Percentiles rank a stretch among this genome's conserved stretches.
Conservation (phyloP, 768 basidiomycete species). For the Trametes cinnabarina region DNA sequence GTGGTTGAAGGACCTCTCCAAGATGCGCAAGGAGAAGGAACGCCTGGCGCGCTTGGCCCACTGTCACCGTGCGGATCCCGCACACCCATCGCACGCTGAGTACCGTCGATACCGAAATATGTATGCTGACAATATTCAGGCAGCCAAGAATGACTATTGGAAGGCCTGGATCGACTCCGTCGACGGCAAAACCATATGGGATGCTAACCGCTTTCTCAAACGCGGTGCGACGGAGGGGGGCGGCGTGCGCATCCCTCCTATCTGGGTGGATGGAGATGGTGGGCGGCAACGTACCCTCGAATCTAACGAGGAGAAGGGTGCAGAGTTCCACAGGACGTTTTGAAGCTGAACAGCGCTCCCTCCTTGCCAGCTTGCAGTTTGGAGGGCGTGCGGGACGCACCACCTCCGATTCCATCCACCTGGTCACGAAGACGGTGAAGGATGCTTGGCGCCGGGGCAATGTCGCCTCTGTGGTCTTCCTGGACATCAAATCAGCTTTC, state of each 20-base stretch:
- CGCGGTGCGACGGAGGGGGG: conserved; percentile 12
- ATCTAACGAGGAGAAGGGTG: conserved; percentile 17
- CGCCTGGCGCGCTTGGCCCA: conserved; percentile 15
- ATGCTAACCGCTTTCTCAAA: conserved; percentile 12
- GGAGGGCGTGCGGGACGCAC: conserved; percentile 23
- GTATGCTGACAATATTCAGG: conserved; percentile 17
- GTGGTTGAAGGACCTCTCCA: too few relatives aligned
- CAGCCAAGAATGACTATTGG: conserved; percentile 27
- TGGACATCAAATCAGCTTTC: conserved; percentile 37
- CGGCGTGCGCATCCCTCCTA: conserved; percentile 20
- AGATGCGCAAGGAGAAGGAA: too few relatives aligned
- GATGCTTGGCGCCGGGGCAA: conserved; percentile 23
- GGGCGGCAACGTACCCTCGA: background rate
- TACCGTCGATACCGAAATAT: conserved; percentile 11
- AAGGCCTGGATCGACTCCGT: conserved; percentile 24
- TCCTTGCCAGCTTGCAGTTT: conserved; percentile 25
- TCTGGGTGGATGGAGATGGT: background rate
- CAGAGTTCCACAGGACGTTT: conserved; percentile 25
- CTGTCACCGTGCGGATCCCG: background rate
- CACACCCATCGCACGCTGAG: conserved; percentile 18
- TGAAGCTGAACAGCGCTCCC: conserved; percentile 1
- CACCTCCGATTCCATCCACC: conserved; percentile 27
- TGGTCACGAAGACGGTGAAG: conserved; percentile 19
- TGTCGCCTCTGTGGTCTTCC: conserved; percentile 30
- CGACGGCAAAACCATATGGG: conserved; percentile 22